Evolutionary conservation across 2,329 filamentous ascomycete genomes (phyloP), one percentile per base, ranked within the genome.

Genomic region (Penicillium freii): DNA sequence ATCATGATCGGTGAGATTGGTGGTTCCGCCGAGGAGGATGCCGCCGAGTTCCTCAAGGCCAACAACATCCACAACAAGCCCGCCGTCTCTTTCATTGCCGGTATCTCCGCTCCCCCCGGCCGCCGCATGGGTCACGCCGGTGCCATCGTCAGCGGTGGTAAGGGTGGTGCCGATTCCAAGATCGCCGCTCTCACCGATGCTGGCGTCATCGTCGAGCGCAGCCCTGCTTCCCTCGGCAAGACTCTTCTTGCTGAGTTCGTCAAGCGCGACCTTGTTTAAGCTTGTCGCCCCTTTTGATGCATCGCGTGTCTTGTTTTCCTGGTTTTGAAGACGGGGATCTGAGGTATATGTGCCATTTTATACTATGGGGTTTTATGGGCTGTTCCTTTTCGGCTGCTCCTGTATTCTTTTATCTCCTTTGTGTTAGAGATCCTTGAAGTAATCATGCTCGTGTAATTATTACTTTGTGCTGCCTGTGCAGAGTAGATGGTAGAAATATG

Each of bases 1-100:
- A 97, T 99, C 82, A 97, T 99, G 94, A 97, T 99, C 77, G 94
- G 94, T 75, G 94, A 97, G 83, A 97, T 99, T 75, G 94, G 94
- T 79, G 94, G 94, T 63, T 91, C 90, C 60, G 94, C 94, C 59
- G 94, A 99, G 82, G 94, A 99, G 82, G 94, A 99, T 71, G 94
- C 94, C 39, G 93, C 94, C 71, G 94, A 97, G 71, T 99, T 95
- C 84, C 81, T 97, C 75, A 91, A 90, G 82, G 83, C 87, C 76
- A 86, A 94, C 84, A 97, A 99, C 85, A 92, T 87, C 59, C 82
- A 87, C 77, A 89, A 92, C 79, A 99, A 97, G 87, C 94, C 94
- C 71, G 92, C 96, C 60, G 94, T 97, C 70, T 91, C 89, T 79
- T 99, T 99, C 81, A 97, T 97, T 72, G 94, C 94, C 66, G 94